Conservation (phyloP, 2,329 filamentous ascomycete species). For the Aspergillus unguis region DNA sequence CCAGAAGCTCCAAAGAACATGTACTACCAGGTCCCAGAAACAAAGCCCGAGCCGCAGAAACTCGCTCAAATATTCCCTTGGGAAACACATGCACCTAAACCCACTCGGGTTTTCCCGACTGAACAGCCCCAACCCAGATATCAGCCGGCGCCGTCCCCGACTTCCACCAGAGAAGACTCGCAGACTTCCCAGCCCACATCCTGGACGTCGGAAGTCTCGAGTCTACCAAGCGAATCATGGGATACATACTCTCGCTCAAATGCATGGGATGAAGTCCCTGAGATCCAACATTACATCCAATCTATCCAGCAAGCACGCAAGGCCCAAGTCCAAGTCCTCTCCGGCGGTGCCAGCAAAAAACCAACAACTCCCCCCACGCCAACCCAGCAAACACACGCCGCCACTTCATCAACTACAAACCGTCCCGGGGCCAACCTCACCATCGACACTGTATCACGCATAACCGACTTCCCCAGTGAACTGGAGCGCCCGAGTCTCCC, state of each 20-base stretch:
- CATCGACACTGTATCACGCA: constrained; percentile 52
- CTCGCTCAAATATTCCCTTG: constrained; percentile 82
- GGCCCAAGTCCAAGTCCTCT: constrained; percentile 45
- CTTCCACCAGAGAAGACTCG: constrained; percentile 14
- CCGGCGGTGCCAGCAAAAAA: constrained; percentile 18
- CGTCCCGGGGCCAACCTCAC: neutral
- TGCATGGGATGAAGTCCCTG: constrained; percentile 88
- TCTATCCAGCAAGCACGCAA: constrained; percentile 64
- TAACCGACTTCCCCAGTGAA: constrained; percentile 85
- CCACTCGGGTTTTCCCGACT: constrained; percentile 49
- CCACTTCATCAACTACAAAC: constrained; percentile 14
- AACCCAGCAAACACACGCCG: neutral
- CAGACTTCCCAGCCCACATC: constrained; percentile 14
- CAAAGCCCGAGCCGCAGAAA: constrained; percentile 55
- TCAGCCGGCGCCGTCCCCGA: constrained; percentile 5
- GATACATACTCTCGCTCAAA: constrained; percentile 71
- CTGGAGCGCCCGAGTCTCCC: constrained; percentile 81
- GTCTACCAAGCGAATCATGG: constrained; percentile 60
- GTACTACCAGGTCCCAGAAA: constrained; percentile 75
- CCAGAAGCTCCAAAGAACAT: constrained; percentile 81
- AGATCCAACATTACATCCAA: constrained; percentile 84
- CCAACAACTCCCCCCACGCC: constrained; percentile 7
- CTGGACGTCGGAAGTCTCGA: constrained; percentile 17
- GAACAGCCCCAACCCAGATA: constrained; percentile 22
- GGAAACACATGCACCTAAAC: constrained; percentile 66